phyloP scores from a whole-genome alignment of 148 eudicot species.

The Salicornia ramosissima region DNA sequence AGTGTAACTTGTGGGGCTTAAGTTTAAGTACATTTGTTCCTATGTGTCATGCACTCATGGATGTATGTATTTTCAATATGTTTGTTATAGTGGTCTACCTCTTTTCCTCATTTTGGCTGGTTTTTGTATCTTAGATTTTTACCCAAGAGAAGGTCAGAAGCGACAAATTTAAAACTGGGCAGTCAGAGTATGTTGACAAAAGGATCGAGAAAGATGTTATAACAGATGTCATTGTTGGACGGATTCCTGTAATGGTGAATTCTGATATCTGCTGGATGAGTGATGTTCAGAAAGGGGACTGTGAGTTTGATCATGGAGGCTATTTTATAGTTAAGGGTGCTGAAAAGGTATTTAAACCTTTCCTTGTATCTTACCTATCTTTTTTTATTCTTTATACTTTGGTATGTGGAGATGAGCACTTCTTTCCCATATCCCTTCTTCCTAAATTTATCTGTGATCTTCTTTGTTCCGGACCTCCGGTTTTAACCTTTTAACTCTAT shows the following conservation, averaged over 20 bases:
- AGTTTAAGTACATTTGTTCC: neutral
- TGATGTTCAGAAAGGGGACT: slow-evolving; percentile 54
- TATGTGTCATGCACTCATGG: neutral
- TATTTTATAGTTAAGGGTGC: slow-evolving; percentile 93
- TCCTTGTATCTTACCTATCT: slow-evolving; percentile 3
- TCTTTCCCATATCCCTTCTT: neutral
- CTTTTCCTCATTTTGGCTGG: slow-evolving; percentile 7
- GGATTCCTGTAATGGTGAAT: slow-evolving; percentile 91
- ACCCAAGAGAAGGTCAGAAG: slow-evolving; percentile 49
- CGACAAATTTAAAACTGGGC: slow-evolving; percentile 78
- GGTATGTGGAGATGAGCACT: neutral
- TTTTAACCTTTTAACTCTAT: neutral
- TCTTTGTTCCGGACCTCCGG: neutral
- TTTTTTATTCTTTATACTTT: neutral
- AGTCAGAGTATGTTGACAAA: slow-evolving; percentile 47
- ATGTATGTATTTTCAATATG: neutral
- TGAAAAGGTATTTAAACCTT: slow-evolving; percentile 59
- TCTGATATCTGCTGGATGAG: slow-evolving; percentile 93
- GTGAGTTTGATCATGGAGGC: slow-evolving; percentile 96
- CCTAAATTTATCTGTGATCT: neutral
- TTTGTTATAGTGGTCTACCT: neutral
- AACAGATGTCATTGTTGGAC: slow-evolving; percentile 57
- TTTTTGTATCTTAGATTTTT: slow-evolving; percentile 53
- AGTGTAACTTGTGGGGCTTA: neutral
- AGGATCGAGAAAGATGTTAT: slow-evolving; percentile 30